A percentile compares a stretch with the other conserved stretches of the same genome.
Evolutionary conservation across 768 basidiomycete genomes (phyloP).

Genomic region (Flagelloscypha sp.): DNA sequence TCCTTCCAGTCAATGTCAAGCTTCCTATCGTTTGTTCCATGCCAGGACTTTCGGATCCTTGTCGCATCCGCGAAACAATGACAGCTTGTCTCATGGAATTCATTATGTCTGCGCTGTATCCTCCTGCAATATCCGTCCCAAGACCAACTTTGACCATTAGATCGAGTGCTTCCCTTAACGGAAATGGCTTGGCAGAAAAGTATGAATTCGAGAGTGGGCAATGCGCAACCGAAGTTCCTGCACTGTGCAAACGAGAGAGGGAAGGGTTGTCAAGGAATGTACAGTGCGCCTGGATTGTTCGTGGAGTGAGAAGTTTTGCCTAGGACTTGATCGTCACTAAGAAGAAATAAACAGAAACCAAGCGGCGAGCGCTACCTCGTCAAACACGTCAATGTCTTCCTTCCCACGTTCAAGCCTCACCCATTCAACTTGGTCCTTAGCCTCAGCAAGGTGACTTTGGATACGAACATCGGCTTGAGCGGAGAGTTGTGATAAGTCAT

Average conservation of each 20-base stretch:
- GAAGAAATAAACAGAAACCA: background rate
- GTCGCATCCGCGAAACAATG: constrained; percentile 56
- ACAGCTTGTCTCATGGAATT: constrained; percentile 76
- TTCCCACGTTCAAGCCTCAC: constrained; percentile 51
- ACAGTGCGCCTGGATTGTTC: constrained; percentile 82
- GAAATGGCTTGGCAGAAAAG: constrained; percentile 68
- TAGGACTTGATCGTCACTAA: constrained; percentile 18
- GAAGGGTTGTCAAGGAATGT: constrained; percentile 59
- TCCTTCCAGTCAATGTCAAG: constrained; percentile 76
- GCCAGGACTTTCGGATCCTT: constrained; percentile 38
- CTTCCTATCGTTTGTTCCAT: constrained; percentile 8
- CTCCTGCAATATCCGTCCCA: constrained; percentile 82
- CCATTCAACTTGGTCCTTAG: constrained; percentile 67
- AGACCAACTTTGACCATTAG: constrained; percentile 64
- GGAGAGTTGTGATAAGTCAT: constrained; percentile 52
- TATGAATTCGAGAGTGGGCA: constrained; percentile 88
- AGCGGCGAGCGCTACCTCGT: constrained; percentile 37
- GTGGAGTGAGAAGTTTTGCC: constrained; percentile 51
- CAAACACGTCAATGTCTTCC: constrained; percentile 72
- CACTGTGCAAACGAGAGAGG: constrained; percentile 38
- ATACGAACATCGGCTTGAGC: constrained; percentile 38
- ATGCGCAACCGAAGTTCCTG: constrained; percentile 65
- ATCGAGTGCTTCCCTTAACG: constrained; percentile 61
- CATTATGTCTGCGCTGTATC: constrained; percentile 76
- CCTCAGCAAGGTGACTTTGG: constrained; percentile 82